Conservation (phyloP, 2,329 filamentous ascomycete genomes). For the Ceratocystis albifundus region DNA sequence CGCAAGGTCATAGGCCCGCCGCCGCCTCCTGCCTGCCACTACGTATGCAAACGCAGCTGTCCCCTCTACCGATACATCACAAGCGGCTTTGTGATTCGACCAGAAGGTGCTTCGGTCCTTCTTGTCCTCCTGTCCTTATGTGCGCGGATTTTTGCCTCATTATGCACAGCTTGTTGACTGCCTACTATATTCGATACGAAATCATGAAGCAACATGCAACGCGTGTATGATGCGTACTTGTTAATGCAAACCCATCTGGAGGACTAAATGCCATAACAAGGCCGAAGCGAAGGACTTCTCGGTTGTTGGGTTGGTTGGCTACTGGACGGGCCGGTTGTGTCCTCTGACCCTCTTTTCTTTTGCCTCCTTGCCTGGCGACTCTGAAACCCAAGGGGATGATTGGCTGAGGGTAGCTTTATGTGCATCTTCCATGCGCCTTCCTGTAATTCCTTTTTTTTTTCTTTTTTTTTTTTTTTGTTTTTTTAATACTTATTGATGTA, state of each 20-base stretch:
- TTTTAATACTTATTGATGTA: background rate
- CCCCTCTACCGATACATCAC: background rate
- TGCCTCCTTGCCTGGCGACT: background rate
- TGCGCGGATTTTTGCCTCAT: conserved; percentile 1
- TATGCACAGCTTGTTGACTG: background rate
- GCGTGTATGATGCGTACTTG: background rate
- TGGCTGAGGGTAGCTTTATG: background rate
- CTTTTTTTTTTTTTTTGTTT: background rate
- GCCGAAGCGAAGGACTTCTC: background rate
- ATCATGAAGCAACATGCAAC: background rate
- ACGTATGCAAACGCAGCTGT: background rate
- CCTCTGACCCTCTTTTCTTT: background rate
- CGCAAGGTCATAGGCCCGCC: background rate
- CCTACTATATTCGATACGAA: background rate
- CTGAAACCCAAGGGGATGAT: background rate
- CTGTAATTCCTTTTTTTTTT: background rate
- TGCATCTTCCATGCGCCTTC: background rate
- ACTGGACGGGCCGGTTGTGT: background rate
- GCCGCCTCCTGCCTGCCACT: background rate
- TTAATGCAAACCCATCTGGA: background rate
- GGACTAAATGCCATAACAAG: background rate
- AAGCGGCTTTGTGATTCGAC: background rate
- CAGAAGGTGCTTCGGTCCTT: background rate
- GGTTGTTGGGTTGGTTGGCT: conserved; percentile 7
- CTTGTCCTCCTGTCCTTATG: background rate